A percentile compares a stretch with the other conserved stretches of the same genome.
Evolutionary conservation across 345 rosid genomes (phyloP).

Genomic region (Brassica napus): DNA sequence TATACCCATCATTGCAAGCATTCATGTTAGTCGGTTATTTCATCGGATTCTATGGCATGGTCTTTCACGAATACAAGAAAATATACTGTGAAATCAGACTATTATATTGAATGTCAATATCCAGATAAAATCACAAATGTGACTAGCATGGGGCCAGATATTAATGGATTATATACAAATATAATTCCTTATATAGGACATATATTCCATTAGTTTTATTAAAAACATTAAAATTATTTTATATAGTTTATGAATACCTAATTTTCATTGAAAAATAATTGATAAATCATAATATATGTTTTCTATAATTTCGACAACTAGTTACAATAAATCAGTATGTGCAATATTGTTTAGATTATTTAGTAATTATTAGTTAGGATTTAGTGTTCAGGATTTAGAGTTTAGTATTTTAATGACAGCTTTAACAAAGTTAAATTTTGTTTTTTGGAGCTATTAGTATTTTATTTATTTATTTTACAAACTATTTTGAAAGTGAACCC

Average conservation of each 20-base stretch:
- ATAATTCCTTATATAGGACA: neutral
- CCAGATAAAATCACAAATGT: neutral
- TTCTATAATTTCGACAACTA: too few species aligned
- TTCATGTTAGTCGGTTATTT: neutral
- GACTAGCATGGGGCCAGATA: neutral
- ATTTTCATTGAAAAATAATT: neutral
- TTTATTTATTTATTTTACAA: too few species aligned
- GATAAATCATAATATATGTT: too few species aligned
- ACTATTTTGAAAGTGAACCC: too few species aligned
- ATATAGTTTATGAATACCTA: neutral
- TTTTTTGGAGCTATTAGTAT: too few species aligned
- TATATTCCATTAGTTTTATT: too few species aligned
- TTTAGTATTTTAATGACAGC: too few species aligned
- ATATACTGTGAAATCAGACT: neutral
- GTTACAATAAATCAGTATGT: neutral
- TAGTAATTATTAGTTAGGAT: neutral
- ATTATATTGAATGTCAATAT: neutral
- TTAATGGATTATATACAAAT: neutral
- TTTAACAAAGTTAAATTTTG: too few species aligned
- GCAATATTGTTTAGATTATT: neutral
- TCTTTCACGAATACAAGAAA: neutral
- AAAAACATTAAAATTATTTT: too few species aligned
- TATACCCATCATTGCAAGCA: neutral
- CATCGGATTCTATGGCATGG: neutral
- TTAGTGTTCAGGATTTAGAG: too few species aligned